phyloP scores from a whole-genome alignment of 2,329 filamentous ascomycete genomes.

The Penicillium sp. region DNA sequence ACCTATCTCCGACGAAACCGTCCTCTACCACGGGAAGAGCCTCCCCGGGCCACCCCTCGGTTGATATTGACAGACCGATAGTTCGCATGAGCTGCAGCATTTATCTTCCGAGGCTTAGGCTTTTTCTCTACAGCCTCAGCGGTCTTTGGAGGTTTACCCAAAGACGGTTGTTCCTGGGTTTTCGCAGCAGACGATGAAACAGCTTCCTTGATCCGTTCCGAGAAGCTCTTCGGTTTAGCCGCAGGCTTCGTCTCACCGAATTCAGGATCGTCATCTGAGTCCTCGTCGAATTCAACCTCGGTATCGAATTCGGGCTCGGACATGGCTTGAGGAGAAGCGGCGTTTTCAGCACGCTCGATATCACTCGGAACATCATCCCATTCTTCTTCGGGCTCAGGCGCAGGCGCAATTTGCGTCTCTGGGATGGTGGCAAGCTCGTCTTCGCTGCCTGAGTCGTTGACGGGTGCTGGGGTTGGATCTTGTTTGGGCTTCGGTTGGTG shows the following conservation, averaged over 20 bases:
- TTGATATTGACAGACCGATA: constrained; percentile 52
- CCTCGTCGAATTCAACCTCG: constrained; percentile 17
- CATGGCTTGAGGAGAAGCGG: constrained; percentile 30
- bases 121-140: constrained; percentile 23
- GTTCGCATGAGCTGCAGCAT: constrained; percentile 51
- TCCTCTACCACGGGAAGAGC: constrained; percentile 34
- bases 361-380: constrained; percentile 12
- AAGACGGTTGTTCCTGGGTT: constrained; percentile 9
- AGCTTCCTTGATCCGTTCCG: constrained; percentile 41
- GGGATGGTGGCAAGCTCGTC: constrained; percentile 33
- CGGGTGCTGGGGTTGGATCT: constrained; percentile 18
- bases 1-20: constrained; percentile 41
- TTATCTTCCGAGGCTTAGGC: constrained; percentile 39
- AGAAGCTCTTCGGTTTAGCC: constrained; percentile 33
- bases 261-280: constrained; percentile 33
- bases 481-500: constrained; percentile 31
- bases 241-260: constrained; percentile 27
- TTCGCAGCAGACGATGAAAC: constrained; percentile 26
- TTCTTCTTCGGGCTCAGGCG: constrained; percentile 10
- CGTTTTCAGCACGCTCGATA: constrained; percentile 12
- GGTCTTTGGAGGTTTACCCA: constrained; percentile 9
- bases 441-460: constrained; percentile 24
- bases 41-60: constrained; percentile 23
- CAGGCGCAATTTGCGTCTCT: constrained; percentile 30
- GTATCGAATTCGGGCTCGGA: constrained; percentile 31